Percentiles rank a stretch among this genome's conserved stretches.
Conservation (phyloP, 495 filamentous ascomycete genomes). For the Neurospora sp. region DNA sequence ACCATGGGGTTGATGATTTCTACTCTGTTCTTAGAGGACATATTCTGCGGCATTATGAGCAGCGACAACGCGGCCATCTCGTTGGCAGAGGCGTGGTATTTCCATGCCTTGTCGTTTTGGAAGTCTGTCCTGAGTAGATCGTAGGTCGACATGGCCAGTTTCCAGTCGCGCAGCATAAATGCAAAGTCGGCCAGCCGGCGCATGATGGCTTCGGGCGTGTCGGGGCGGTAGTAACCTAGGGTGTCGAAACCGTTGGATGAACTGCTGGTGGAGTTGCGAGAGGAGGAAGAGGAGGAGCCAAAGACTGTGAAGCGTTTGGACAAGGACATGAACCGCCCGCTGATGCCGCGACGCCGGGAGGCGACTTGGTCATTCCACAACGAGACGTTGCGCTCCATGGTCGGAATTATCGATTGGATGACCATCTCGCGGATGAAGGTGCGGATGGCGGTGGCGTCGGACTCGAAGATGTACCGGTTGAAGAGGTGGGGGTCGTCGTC, state of each 20-base stretch:
- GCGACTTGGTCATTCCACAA: slow-evolving; percentile 97
- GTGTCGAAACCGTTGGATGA: slow-evolving; percentile 62
- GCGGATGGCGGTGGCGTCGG: slow-evolving; percentile 76
- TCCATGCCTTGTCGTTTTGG: slow-evolving; percentile 92
- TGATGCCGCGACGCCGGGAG: slow-evolving; percentile 76
- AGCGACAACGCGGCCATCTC: slow-evolving; percentile 86
- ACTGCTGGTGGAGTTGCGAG: slow-evolving; percentile 27
- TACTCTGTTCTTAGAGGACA: slow-evolving; percentile 60
- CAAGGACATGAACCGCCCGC: slow-evolving; percentile 83
- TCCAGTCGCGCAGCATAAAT: slow-evolving; percentile 93
- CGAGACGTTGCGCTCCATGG: slow-evolving; percentile 84
- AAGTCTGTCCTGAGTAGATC: slow-evolving; percentile 83
- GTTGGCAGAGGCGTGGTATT: slow-evolving; percentile 80
- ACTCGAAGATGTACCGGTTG: slow-evolving; percentile 77
- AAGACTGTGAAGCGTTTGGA: slow-evolving; percentile 81
- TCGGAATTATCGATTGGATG: slow-evolving; percentile 82
- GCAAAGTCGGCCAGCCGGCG: slow-evolving; percentile 90
- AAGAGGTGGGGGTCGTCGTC: slow-evolving; percentile 39
- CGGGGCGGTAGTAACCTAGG: slow-evolving; percentile 73
- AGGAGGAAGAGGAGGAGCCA: slow-evolving; percentile 41
- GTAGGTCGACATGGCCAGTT: slow-evolving; percentile 81
- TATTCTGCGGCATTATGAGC: slow-evolving; percentile 60
- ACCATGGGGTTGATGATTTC: slow-evolving; percentile 78
- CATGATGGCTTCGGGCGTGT: slow-evolving; percentile 78
- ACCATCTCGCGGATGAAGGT: slow-evolving; percentile 88